Evolutionary conservation across 805 yeast genomes (phyloP).

Genomic region (Kurtzmaniella cleridarum): DNA sequence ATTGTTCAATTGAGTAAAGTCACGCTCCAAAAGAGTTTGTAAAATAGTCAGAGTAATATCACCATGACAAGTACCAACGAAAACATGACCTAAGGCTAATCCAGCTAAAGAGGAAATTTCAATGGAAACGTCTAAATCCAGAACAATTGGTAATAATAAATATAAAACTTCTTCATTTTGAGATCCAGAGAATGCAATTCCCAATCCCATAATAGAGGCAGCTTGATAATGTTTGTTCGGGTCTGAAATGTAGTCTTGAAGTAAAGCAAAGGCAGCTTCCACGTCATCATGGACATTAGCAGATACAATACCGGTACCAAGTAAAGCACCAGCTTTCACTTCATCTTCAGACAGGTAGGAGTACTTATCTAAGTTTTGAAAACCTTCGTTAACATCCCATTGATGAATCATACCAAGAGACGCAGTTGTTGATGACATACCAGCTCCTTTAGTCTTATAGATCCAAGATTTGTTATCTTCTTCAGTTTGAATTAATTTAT

Average conservation of each 20-base stretch:
- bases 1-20: slow-evolving; percentile 66
- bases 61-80: slow-evolving; percentile 94
- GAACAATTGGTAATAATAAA: slow-evolving; percentile 73
- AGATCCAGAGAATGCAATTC: slow-evolving; percentile 93
- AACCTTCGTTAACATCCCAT: slow-evolving; percentile 88
- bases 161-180: slow-evolving; percentile 78
- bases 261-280: slow-evolving; percentile 81
- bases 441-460: slow-evolving; percentile 84
- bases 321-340: slow-evolving; percentile 91
- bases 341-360: slow-evolving; percentile 80
- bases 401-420: slow-evolving; percentile 83
- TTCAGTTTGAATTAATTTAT: slow-evolving; percentile 71
- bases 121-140: slow-evolving; percentile 67
- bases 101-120: slow-evolving; percentile 85
- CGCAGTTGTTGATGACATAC: slow-evolving; percentile 90
- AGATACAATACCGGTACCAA: slow-evolving; percentile 91
- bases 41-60: slow-evolving; percentile 89
- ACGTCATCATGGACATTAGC: slow-evolving; percentile 94
- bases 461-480: slow-evolving; percentile 77
- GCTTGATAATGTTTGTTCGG: slow-evolving; percentile 60
- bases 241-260: slow-evolving; percentile 76
- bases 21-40: slow-evolving; percentile 85
- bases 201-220: slow-evolving; percentile 85
- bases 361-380: slow-evolving; percentile 84
- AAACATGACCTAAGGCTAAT: slow-evolving; percentile 86